Evolutionary conservation across 2,329 filamentous ascomycete genomes (phyloP), one percentile per base, ranked within the genome.

Genomic region (Fusarium sp.): DNA sequence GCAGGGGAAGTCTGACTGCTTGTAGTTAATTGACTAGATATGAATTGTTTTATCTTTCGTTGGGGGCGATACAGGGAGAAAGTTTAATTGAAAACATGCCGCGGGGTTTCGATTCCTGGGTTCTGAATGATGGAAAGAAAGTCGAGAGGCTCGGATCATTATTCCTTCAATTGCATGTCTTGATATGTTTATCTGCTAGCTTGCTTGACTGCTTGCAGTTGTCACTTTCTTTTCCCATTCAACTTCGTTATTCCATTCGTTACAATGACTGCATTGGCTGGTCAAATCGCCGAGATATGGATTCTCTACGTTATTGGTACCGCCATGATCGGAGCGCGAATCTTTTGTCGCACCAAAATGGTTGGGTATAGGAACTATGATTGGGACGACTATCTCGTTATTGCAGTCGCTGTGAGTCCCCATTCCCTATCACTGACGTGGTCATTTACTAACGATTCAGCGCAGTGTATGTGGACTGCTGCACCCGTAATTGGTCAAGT

Each of bases 231-330:
- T 18, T 17, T 33, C 14, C 33, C 15, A 13, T 17, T 3, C 26
- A 15, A 3, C 4, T 32, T 42, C 13, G 10, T 38, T 10, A 40
- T 18, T 33, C 23, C 2, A 3, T 15, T 15, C 17, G 18, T 20
- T 11, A 52, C 27, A 7, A 68, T 67, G 64, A 41, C 57, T 10
- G 27, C 37, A 4, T 12, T 57, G 1, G 27, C 61, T 14, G 46
- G 46, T 7, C 72, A 74, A 18, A 52, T 79, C 18, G 74, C 76
- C 5, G 80, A 82, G 55, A 80, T 80, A 75, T 82, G 80, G 81
- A 69, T 76, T 49, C 75, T 82, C n/a, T 82, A 78, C 61, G 54
- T 69, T 7, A 48, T 81, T 7, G 81, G 80, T 2, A 76, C 72
- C 20, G 17, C 75, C 1, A 75, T 78, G 52, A 81, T 82, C 26